Conservation (phyloP, 2,329 filamentous ascomycete species). For the Cladophialophora psammophila region DNA sequence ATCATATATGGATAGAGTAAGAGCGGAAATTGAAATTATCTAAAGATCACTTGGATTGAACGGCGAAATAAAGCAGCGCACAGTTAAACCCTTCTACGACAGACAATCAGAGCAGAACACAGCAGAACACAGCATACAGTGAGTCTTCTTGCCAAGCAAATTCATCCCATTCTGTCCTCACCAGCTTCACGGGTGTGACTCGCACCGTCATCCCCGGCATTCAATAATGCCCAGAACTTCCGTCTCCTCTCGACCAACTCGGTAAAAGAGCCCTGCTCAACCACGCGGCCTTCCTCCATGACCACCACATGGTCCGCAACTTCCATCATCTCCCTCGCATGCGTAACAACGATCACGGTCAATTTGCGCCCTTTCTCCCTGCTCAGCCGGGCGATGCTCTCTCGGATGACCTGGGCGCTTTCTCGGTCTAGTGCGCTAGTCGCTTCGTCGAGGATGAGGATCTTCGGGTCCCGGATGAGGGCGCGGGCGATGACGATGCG, state of each 20-base stretch:
- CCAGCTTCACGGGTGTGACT: background rate
- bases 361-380: constrained; percentile 50
- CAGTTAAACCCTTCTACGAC: too few species aligned
- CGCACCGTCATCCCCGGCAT: background rate
- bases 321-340: constrained; percentile 84
- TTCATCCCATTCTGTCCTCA: too few species aligned
- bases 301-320: constrained; percentile 77
- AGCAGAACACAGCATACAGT: background rate
- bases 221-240: constrained; percentile 52
- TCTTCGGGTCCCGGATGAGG: constrained; percentile 71
- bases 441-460: constrained; percentile 86
- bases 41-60: too few species aligned
- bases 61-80: too few species aligned
- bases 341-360: constrained; percentile 82
- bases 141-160: background rate
- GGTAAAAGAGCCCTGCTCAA: constrained; percentile 73
- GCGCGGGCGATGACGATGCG: constrained; percentile 82
- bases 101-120: too few species aligned
- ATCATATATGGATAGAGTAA: background rate
- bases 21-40: too few species aligned
- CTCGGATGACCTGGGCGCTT: constrained; percentile 69
- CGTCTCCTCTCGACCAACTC: constrained; percentile 58
- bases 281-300: constrained; percentile 69
- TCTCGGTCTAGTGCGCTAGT: constrained; percentile 80
- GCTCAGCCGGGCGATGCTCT: constrained; percentile 58